Base-by-base conservation (phyloP, 116 monocot genomes). In the Posidonia oceanica region DNA sequence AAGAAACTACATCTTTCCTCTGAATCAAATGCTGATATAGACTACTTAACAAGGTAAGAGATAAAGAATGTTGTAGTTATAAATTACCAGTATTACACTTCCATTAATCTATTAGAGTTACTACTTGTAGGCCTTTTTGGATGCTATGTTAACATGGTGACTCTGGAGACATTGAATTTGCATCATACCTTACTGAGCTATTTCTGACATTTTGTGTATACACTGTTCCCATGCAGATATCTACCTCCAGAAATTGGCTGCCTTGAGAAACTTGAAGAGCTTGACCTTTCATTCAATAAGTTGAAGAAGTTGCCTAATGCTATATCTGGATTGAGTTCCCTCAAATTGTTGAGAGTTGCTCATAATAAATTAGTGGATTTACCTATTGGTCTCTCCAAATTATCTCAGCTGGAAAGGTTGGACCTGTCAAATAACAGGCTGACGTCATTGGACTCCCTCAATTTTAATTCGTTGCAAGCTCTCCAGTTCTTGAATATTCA, bases 221-320 rank as follows among this genome's bases (percentile, higher is more conserved):
- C 12, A 68, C 40, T 52, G 14, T 52, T 4, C 21, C 64, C 64
- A 40, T 60, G 51, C 40, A 63, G 75, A 36, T 39, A 39, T 64
- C 79, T 97, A 68, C 93, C 92, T 75, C 84, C 90, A 51, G 97
- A 92, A 75, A 86, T 97, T 81, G 85, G 85, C 56, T 81, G 61
- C 63, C 87, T 97, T 36, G 82, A 80, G 63, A 89, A 82, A 57
- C 83, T 97, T 52, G 85, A 84, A 77, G 87, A 97, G 59, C 90
- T 97, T 54, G 97, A 97, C 84, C 79, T 97, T 69, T 97, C 97
- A 14, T 97, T 92, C 73, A 97, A 97, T 78, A 89, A 97, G 75
- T 54, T 97, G 72, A 97, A 87, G 66, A 93, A 70, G 39, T 89
- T 97, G 74, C 93, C 97, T 59, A 70, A 85, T 73, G 81, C 75